Conservation (phyloP, 2,329 filamentous ascomycete genomes). For the Botrytis elliptica region DNA sequence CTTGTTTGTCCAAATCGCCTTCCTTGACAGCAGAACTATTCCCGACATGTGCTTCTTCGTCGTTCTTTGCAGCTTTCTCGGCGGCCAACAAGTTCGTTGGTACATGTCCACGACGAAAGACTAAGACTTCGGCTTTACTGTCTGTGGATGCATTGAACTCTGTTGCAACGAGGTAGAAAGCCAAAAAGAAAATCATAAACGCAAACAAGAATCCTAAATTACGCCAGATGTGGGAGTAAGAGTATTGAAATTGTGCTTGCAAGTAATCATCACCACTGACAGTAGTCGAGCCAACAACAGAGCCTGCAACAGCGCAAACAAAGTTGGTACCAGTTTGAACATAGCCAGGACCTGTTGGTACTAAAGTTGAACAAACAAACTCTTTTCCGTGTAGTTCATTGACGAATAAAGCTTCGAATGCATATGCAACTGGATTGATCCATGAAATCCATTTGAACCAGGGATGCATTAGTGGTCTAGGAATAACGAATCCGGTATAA, state of each 20-base stretch:
- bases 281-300: slow-evolving; percentile 49
- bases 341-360: slow-evolving; percentile 41
- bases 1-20: slow-evolving; percentile 25
- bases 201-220: slow-evolving; percentile 70
- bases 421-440: slow-evolving; percentile 60
- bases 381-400: slow-evolving; percentile 86
- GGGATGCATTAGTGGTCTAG: slow-evolving; percentile 60
- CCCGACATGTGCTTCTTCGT: slow-evolving; percentile 29
- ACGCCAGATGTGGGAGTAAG: slow-evolving; percentile 41
- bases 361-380: slow-evolving; percentile 54
- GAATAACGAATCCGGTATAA: slow-evolving; percentile 45
- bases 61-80: slow-evolving; percentile 34
- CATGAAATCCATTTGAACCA: slow-evolving; percentile 67
- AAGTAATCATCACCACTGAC: slow-evolving; percentile 62
- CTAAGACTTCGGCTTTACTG: slow-evolving; percentile 73
- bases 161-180: slow-evolving; percentile 61
- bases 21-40: slow-evolving; percentile 25
- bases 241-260: slow-evolving; percentile 56
- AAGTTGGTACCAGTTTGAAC: slow-evolving; percentile 43
- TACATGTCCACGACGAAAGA: slow-evolving; percentile 64
- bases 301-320: slow-evolving; percentile 59
- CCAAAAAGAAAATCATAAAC: slow-evolving; percentile 62
- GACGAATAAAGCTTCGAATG: slow-evolving; percentile 76
- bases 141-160: slow-evolving; percentile 65
- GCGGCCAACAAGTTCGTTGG: slow-evolving; percentile 44